Conservation (phyloP, 2,329 filamentous ascomycete species). For the Hymenoscyphus repandus region DNA sequence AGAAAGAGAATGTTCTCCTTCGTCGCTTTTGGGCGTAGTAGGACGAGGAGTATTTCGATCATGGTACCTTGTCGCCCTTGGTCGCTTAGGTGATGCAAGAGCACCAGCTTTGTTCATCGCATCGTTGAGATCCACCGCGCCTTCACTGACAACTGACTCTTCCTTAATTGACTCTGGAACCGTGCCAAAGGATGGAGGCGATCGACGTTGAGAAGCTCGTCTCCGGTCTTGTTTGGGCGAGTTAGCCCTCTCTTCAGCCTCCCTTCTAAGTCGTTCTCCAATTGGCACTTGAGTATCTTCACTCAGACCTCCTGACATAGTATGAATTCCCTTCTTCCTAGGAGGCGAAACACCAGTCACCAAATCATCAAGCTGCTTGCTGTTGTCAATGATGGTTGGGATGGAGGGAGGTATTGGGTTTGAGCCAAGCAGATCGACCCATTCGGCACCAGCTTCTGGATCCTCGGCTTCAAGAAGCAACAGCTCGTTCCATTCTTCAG, state of each 20-base stretch:
- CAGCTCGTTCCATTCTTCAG: constrained; percentile 75
- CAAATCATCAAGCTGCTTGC: constrained; percentile 31
- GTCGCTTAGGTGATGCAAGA: constrained; percentile 10
- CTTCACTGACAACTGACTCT: constrained; percentile 7
- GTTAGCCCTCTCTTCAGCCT: constrained; percentile 12
- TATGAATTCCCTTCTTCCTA: background rate
- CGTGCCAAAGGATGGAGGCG: background rate
- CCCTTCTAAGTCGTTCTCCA: constrained; percentile 25
- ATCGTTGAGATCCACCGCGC: constrained; percentile 18
- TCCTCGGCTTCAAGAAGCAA: constrained; percentile 67
- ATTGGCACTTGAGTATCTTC: constrained; percentile 27
- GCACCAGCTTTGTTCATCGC: constrained; percentile 18
- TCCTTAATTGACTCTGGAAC: constrained; percentile 9
- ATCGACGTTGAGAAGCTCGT: constrained; percentile 2
- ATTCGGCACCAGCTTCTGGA: constrained; percentile 63
- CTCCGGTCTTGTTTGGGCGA: constrained; percentile 7
- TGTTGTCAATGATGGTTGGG: constrained; percentile 24
- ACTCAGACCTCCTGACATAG: constrained; percentile 6
- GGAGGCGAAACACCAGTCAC: background rate
- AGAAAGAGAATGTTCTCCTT: background rate
- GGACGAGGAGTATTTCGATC: constrained; percentile 4
- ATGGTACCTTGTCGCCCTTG: constrained; percentile 17
- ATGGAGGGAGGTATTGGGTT: constrained; percentile 52
- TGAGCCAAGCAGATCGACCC: constrained; percentile 78
- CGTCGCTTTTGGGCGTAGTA: constrained; percentile 8